Percentiles rank a stretch among this genome's conserved stretches.
phyloP scores from a whole-genome alignment of 2,329 filamentous ascomycete genomes.

The Xylaria sp. region DNA sequence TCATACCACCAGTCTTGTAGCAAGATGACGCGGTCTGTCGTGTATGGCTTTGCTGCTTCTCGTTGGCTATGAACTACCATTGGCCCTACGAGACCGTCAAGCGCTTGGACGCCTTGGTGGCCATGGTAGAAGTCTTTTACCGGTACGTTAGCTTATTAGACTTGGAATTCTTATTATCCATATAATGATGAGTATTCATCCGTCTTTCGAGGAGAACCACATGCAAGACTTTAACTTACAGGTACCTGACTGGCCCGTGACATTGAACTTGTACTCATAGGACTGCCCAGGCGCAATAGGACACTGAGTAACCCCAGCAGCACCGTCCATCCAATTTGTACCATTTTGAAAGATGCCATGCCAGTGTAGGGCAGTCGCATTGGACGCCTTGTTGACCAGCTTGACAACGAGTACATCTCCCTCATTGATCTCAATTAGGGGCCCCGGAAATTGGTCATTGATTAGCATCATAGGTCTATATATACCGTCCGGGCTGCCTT shows the following conservation, averaged over 20 bases:
- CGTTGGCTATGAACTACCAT: constrained; percentile 66
- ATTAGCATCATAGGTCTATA: constrained; percentile 68
- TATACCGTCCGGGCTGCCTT: constrained; percentile 66
- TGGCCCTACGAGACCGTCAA: constrained; percentile 70
- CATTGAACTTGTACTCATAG: constrained; percentile 72
- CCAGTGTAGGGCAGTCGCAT: constrained; percentile 74
- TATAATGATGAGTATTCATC: not conserved
- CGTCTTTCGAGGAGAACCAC: not conserved
- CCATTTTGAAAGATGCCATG: constrained; percentile 81
- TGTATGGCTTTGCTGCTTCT: constrained; percentile 57
- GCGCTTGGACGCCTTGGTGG: constrained; percentile 67
- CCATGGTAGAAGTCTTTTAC: constrained; percentile 46
- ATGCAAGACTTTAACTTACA: constrained; percentile 38
- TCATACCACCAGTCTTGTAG: constrained; percentile 75
- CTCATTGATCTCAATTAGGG: constrained; percentile 73
- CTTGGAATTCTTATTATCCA: not conserved
- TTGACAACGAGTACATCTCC: constrained; percentile 75
- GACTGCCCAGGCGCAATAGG: constrained; percentile 66
- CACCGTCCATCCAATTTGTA: constrained; percentile 76
- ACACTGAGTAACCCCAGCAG: constrained; percentile 70
- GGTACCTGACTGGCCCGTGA: constrained; percentile 53
- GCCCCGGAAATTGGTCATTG: constrained; percentile 77
- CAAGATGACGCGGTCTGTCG: constrained; percentile 66
- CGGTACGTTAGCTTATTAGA: constrained; percentile 26
- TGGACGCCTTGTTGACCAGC: constrained; percentile 69